Conservation (phyloP, 192 early-diverging fungal species). For the Rhizophagus sp. region DNA sequence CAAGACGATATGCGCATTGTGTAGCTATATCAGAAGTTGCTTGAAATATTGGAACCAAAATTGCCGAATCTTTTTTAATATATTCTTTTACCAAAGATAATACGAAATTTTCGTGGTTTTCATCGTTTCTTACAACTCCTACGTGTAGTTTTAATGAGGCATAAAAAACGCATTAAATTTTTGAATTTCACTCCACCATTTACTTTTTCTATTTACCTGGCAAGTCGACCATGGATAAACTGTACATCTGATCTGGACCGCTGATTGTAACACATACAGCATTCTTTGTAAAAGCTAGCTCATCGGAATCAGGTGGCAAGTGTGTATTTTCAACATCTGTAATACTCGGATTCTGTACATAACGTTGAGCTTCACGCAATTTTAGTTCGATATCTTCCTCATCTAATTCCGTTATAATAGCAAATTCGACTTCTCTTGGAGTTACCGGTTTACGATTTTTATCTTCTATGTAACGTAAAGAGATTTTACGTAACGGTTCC, state of each 20-base stretch:
- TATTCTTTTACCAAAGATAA: neutral
- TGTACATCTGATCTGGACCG: neutral
- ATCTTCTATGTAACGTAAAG: neutral
- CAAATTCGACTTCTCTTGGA: neutral
- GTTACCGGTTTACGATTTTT: neutral
- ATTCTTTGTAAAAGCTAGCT: neutral
- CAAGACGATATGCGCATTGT: neutral
- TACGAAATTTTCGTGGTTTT: neutral
- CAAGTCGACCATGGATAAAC: neutral
- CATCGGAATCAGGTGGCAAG: neutral
- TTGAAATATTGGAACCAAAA: constrained; percentile 2
- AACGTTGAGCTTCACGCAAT: neutral
- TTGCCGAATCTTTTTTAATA: neutral
- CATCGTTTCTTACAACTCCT: neutral
- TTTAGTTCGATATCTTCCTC: neutral
- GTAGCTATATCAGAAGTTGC: neutral
- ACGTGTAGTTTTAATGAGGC: neutral
- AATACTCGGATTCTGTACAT: neutral
- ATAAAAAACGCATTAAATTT: neutral
- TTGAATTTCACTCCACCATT: neutral
- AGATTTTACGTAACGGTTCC: neutral
- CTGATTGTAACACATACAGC: neutral
- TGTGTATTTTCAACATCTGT: neutral
- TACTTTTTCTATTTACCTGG: neutral
- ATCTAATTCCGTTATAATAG: neutral